A percentile compares a stretch with the other conserved stretches of the same genome.
These are phyloP conservation scores for Wickerhamomyces alni DNA, from an alignment of 805 yeast species.

Conservation along the genomic window DNA sequence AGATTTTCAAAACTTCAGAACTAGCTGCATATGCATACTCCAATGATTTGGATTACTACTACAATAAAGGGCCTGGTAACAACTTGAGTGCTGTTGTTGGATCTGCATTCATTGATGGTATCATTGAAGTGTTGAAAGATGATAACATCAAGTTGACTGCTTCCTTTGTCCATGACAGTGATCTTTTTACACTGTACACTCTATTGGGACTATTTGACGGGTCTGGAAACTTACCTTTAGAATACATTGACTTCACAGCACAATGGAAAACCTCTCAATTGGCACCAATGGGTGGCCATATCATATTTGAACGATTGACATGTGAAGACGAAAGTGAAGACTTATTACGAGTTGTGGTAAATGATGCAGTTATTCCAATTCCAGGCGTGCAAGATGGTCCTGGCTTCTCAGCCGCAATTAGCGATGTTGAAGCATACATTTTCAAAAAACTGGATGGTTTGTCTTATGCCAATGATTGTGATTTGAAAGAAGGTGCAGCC, in stretches of 20 bases:
- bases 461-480: background rate
- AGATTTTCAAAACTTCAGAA: conserved; percentile 45
- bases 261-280: conserved; percentile 40
- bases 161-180: conserved; percentile 52
- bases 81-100: conserved; percentile 36
- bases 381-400: conserved; percentile 39
- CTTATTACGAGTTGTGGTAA: conserved; percentile 40
- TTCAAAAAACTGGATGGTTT: conserved; percentile 7
- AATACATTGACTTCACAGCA: conserved; percentile 36
- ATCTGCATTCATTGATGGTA: conserved; percentile 41
- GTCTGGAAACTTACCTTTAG: conserved; percentile 30
- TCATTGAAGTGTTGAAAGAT: conserved; percentile 36
- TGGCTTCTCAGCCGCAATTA: conserved; percentile 35
- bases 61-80: conserved; percentile 44
- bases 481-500: background rate
- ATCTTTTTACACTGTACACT: conserved; percentile 42
- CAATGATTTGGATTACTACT: conserved; percentile 38
- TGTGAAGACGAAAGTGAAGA: conserved; percentile 25
- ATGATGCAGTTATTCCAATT: conserved; percentile 45
- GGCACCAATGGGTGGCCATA: conserved; percentile 48
- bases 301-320: conserved; percentile 38
- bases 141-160: conserved; percentile 34
- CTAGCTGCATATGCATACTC: conserved; percentile 36
- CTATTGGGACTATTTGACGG: conserved; percentile 40
- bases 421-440: conserved; percentile 17